A percentile compares a stretch with the other conserved stretches of the same genome.
These are phyloP conservation scores for Taphrina confusa DNA, from an alignment of 1,139 yeast genomes.

Conservation along the genomic window DNA sequence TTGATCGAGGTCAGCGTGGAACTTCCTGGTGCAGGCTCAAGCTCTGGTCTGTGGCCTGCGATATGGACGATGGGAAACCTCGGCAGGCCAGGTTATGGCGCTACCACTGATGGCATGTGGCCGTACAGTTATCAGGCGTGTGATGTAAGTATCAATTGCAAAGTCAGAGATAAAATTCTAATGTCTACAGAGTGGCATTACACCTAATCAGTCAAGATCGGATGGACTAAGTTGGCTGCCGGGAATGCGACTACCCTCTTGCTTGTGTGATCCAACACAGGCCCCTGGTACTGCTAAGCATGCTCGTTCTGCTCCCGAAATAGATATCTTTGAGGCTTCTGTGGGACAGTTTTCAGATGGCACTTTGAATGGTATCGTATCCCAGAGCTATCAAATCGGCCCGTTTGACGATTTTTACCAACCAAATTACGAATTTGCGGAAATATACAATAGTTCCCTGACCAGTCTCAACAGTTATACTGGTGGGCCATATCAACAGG, in stretches of 20 bases:
- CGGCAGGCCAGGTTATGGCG: conserved; percentile 79
- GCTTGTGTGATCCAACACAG: conserved; percentile 80
- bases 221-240: conserved; percentile 80
- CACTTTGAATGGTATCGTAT: conserved; percentile 58
- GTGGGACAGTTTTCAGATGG: conserved; percentile 49
- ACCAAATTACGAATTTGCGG: conserved; percentile 74
- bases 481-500: conserved; percentile 87
- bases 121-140: conserved; percentile 80
- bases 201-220: conserved; percentile 80
- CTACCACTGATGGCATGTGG: conserved; percentile 84
- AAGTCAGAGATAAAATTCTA: neutral
- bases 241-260: conserved; percentile 68
- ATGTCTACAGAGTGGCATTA: conserved; percentile 50
- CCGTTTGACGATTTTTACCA: conserved; percentile 84
- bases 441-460: conserved; percentile 60
- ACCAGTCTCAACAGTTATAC: conserved; percentile 74
- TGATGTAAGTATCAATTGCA: conserved; percentile 51
- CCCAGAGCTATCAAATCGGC: conserved; percentile 81
- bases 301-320: conserved; percentile 90
- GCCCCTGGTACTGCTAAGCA: conserved; percentile 49
- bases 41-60: conserved; percentile 87
- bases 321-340: conserved; percentile 80
- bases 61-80: conserved; percentile 84
- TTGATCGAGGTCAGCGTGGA: conserved; percentile 66
- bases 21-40: conserved; percentile 68